phyloP scores from a whole-genome alignment of 2,329 filamentous ascomycete genomes.

The Fusarium xylarioides region DNA sequence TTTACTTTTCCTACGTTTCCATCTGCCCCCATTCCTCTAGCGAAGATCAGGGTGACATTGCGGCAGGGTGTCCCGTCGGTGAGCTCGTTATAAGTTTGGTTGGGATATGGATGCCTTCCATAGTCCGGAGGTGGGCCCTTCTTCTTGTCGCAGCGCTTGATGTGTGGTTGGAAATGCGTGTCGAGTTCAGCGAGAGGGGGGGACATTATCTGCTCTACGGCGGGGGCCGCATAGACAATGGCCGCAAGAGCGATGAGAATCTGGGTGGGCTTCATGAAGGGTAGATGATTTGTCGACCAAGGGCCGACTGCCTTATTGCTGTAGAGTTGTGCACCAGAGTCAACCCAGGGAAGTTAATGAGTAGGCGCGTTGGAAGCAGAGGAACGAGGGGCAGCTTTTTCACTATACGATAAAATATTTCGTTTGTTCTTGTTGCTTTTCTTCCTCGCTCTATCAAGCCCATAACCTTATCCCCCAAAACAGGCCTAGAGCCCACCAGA shows the following conservation, averaged over 20 bases:
- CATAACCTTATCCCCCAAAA: neutral
- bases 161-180: neutral
- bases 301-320: neutral
- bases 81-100: neutral
- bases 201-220: neutral
- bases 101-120: neutral
- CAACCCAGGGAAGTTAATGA: accelerated
- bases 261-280: neutral
- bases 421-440: neutral
- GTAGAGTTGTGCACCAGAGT: neutral
- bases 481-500: neutral
- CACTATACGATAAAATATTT: neutral
- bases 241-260: neutral
- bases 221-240: neutral
- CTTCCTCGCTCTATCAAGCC: neutral
- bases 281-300: too few species aligned
- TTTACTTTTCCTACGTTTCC: neutral
- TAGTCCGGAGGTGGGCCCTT: neutral
- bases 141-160: neutral
- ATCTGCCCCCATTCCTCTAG: neutral
- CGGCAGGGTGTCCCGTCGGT: constrained; percentile 6
- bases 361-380: neutral
- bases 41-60: neutral
- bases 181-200: neutral
- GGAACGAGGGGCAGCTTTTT: too few species aligned